Conservation (phyloP, 768 basidiomycete genomes). For the Aureoboletus auriporus region DNA sequence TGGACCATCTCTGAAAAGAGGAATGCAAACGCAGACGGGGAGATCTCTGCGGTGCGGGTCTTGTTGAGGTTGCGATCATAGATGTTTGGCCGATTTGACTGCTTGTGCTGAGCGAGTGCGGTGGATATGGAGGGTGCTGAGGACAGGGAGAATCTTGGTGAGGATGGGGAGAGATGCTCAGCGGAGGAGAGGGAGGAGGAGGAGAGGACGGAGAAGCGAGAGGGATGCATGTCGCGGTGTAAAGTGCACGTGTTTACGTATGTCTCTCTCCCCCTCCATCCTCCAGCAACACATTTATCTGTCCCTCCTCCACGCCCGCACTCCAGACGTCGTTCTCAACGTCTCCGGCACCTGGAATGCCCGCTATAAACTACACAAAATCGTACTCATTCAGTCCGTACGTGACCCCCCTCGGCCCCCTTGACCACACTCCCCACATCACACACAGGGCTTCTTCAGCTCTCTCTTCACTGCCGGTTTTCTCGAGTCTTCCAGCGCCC, state of each 20-base stretch:
- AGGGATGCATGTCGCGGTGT: no score
- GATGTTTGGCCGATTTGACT: conserved; percentile 61
- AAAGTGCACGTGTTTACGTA: background rate
- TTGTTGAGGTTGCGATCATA: conserved; percentile 91
- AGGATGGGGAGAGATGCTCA: conserved; percentile 52
- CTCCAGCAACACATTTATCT: conserved; percentile 75
- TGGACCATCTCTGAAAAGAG: conserved; percentile 92
- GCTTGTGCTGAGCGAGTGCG: conserved; percentile 34
- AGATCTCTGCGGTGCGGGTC: conserved; percentile 79
- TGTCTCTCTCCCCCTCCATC: conserved; percentile 45
- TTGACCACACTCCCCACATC: background rate
- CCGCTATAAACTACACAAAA: conserved; percentile 74
- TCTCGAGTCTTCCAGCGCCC: conserved; percentile 46
- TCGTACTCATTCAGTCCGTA: conserved; percentile 87
- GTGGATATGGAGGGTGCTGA: conserved; percentile 47
- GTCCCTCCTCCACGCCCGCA: conserved; percentile 65
- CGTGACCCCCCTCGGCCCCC: conserved; percentile 25
- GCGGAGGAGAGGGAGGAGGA: conserved; percentile 28
- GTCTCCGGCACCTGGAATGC: conserved; percentile 68
- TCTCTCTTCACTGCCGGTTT: conserved; percentile 84
- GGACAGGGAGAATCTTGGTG: conserved; percentile 68
- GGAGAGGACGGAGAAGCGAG: no score
- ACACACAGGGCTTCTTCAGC: conserved; percentile 76
- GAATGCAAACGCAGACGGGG: conserved; percentile 79
- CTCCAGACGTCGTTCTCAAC: conserved; percentile 74